A percentile compares a stretch with the other conserved stretches of the same genome.
Evolutionary conservation across 1,284 basidiomycete genomes (phyloP).

Genomic region (Ceratorhiza oryzae-sativae): DNA sequence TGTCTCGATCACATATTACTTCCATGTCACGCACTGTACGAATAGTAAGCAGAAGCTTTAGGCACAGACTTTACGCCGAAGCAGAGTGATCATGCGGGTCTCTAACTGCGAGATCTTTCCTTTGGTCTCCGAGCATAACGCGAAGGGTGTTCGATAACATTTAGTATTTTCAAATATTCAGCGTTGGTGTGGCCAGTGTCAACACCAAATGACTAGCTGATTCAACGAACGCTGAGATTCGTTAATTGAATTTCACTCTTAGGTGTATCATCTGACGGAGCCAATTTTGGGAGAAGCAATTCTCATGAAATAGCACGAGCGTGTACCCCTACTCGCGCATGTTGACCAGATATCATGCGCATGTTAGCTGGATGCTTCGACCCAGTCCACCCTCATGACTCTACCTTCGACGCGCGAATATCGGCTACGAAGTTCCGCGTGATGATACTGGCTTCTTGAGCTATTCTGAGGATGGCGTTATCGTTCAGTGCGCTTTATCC

Average conservation of each 20-base stretch:
- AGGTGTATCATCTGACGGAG: no score
- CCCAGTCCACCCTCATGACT: conserved; percentile 11
- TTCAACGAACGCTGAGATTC: no score
- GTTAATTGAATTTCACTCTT: no score
- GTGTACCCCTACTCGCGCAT: conserved; percentile 1
- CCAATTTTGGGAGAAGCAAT: no score
- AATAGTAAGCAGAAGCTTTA: neutral
- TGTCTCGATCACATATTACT: neutral
- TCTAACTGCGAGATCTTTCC: conserved; percentile 1
- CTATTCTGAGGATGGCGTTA: neutral
- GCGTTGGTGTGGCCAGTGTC: no score
- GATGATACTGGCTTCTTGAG: neutral
- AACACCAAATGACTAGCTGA: neutral
- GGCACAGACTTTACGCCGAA: neutral
- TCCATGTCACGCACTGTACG: conserved; percentile 3
- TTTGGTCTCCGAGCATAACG: conserved; percentile 2
- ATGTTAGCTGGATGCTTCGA: conserved; percentile 11
- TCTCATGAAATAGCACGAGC: neutral
- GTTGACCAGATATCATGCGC: neutral
- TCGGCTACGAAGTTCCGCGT: conserved; percentile 19
- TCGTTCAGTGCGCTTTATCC: conserved; percentile 9
- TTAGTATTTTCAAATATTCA: neutral
- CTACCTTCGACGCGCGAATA: conserved; percentile 13
- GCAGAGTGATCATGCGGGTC: conserved; percentile 12
- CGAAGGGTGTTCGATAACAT: neutral